phyloP scores from a whole-genome alignment of 495 filamentous ascomycete genomes.

The Darksidea phi region DNA sequence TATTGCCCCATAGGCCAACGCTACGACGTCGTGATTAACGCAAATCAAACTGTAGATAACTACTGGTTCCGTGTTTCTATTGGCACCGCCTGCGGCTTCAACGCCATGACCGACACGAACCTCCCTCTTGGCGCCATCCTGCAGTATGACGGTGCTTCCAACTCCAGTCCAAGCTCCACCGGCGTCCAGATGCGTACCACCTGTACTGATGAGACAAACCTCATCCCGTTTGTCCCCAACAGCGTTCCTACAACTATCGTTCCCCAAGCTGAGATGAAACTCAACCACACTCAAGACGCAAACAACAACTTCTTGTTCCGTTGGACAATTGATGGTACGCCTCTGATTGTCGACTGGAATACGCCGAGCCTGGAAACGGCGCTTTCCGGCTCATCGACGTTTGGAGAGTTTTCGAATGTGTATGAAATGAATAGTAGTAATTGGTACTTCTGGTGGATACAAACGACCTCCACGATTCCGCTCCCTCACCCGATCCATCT shows the following conservation, averaged over 20 bases:
- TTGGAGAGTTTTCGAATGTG: conserved; percentile 38
- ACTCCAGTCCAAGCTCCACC: conserved; percentile 17
- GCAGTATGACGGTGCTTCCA: conserved; percentile 17
- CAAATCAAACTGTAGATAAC: conserved; percentile 41
- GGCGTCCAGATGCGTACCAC: conserved; percentile 22
- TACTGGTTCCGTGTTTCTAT: conserved; percentile 44
- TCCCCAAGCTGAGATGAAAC: conserved; percentile 30
- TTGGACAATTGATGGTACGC: conserved; percentile 42
- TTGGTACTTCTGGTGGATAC: conserved; percentile 47
- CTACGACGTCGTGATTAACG: conserved; percentile 45
- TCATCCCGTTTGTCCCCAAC: conserved; percentile 34
- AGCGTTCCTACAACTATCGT: conserved; percentile 36
- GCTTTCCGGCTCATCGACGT: conserved; percentile 29
- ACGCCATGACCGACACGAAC: conserved; percentile 17
- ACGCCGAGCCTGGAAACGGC: conserved; percentile 40
- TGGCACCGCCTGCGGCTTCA: conserved; percentile 27
- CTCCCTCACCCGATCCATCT: conserved; percentile 43
- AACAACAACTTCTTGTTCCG: conserved; percentile 36
- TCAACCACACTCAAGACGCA: conserved; percentile 30
- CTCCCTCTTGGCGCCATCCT: conserved; percentile 31
- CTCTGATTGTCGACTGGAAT: conserved; percentile 40
- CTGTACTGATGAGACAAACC: conserved; percentile 27
- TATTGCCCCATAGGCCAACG: conserved; percentile 36
- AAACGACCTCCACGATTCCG: conserved; percentile 28
- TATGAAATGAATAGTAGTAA: conserved; percentile 36